Evolutionary conservation across 2,329 filamentous ascomycete genomes (phyloP).

Genomic region (Ceratocystis alfenasii): DNA sequence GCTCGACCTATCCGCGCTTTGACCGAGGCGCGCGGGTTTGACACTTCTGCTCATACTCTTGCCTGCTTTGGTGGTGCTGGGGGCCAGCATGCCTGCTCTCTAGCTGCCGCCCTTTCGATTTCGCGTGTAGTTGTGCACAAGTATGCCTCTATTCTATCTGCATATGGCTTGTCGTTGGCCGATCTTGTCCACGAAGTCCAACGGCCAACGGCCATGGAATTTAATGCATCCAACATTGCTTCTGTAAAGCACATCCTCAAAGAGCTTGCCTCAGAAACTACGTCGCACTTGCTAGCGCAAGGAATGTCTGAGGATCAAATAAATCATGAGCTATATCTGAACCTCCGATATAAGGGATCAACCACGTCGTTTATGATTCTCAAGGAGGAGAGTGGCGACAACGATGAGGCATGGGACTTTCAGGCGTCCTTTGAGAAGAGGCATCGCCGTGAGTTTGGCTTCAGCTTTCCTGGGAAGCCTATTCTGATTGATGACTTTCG

Average conservation of each 20-base stretch:
- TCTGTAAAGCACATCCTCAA: conserved; percentile 63
- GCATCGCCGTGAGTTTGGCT: conserved; percentile 87
- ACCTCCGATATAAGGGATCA: conserved; percentile 83
- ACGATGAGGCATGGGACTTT: conserved; percentile 63
- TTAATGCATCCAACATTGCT: conserved; percentile 41
- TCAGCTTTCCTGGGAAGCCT: conserved; percentile 70
- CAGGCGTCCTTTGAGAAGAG: conserved; percentile 74
- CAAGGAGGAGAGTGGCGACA: conserved; percentile 45
- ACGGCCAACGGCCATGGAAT: conserved; percentile 56
- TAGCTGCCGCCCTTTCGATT: conserved; percentile 73
- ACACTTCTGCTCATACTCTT: conserved; percentile 79
- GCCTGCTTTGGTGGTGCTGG: conserved; percentile 88
- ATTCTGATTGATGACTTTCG: conserved; percentile 86
- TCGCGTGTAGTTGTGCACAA: conserved; percentile 74
- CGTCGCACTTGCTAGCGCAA: conserved; percentile 55
- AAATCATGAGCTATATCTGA: conserved; percentile 81
- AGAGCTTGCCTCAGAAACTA: conserved; percentile 66
- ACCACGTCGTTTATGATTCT: conserved; percentile 86
- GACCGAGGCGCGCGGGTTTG: conserved; percentile 84
- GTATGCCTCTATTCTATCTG: conserved; percentile 80
- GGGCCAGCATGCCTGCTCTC: conserved; percentile 84
- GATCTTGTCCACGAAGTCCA: conserved; percentile 89
- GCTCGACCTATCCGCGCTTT: conserved; percentile 78
- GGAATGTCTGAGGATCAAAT: conserved; percentile 67
- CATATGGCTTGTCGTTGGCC: conserved; percentile 84